Evolutionary conservation across 108 stramenopile genomes (phyloP).

Genomic region (Cyclotella baltica): DNA sequence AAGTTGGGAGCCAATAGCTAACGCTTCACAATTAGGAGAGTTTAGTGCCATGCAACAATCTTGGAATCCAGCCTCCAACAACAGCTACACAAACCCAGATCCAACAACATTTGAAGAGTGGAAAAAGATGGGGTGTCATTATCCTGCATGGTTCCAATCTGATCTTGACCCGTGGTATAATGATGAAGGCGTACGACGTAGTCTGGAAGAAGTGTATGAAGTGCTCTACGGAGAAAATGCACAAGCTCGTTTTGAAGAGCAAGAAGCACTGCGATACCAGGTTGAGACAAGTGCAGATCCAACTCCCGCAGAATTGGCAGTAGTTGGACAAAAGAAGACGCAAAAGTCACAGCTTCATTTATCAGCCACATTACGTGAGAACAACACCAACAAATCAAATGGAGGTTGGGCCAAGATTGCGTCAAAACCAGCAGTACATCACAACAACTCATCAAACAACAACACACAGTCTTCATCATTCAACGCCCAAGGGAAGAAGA

Average conservation of each 20-base stretch:
- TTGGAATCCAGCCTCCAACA: conserved; percentile 25
- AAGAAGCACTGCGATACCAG: conserved; percentile 31
- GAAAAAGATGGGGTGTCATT: conserved; percentile 48
- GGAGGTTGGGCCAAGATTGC: conserved; percentile 50
- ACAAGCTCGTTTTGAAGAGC: conserved; percentile 29
- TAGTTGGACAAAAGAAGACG: conserved; percentile 1
- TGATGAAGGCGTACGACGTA: conserved; percentile 49
- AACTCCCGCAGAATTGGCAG: conserved; percentile 50
- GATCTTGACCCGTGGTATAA: conserved; percentile 58
- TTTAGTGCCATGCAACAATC: conserved; percentile 20
- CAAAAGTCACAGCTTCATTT: neutral
- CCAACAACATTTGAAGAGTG: conserved; percentile 57
- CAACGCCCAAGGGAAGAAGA: conserved; percentile 7
- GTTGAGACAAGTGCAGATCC: conserved; percentile 38
- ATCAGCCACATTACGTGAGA: neutral
- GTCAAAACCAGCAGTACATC: conserved; percentile 36
- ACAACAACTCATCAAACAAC: neutral
- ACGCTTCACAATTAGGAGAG: neutral
- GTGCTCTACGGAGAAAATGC: conserved; percentile 56
- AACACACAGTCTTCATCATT: neutral
- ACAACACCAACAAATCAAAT: conserved; percentile 10
- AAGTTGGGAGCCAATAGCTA: conserved; percentile 34
- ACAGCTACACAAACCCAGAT: conserved; percentile 8
- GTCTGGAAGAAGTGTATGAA: conserved; percentile 57
- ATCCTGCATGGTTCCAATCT: conserved; percentile 50